Conservation (phyloP, 495 filamentous ascomycete species). For the Poronia punctata region DNA sequence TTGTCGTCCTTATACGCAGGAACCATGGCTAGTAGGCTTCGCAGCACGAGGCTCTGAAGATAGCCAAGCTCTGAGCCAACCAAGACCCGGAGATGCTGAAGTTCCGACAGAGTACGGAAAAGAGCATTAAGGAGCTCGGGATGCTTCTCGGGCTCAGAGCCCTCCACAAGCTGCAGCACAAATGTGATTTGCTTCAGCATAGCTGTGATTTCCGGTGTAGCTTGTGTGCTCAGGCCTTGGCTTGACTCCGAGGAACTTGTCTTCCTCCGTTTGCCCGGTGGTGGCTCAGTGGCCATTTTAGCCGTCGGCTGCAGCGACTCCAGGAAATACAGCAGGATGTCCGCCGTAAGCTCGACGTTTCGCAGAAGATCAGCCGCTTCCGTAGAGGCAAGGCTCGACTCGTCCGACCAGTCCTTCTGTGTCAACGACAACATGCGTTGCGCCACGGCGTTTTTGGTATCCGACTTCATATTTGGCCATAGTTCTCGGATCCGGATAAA, state of each 20-base stretch:
- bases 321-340: slow-evolving; percentile 61
- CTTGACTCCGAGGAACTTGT: slow-evolving; percentile 58
- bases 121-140: slow-evolving; percentile 66
- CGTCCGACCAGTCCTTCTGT: slow-evolving; percentile 21
- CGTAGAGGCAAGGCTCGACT: slow-evolving; percentile 29
- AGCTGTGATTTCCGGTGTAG: slow-evolving; percentile 46
- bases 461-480: slow-evolving; percentile 64
- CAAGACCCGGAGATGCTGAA: slow-evolving; percentile 69
- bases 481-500: slow-evolving; percentile 59
- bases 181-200: slow-evolving; percentile 70
- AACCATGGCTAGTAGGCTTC: slow-evolving; percentile 71
- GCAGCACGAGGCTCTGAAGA: slow-evolving; percentile 70
- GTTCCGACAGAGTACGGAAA: slow-evolving; percentile 74
- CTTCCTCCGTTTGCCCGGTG: slow-evolving; percentile 67
- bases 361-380: slow-evolving; percentile 63
- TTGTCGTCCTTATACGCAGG: slow-evolving; percentile 57
- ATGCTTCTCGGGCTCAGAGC: slow-evolving; percentile 62
- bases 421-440: slow-evolving; percentile 49
- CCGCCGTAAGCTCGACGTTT: slow-evolving; percentile 59
- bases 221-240: slow-evolving; percentile 27
- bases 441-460: slow-evolving; percentile 51
- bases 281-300: slow-evolving; percentile 53
- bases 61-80: slow-evolving; percentile 74
- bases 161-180: slow-evolving; percentile 81
- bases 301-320: slow-evolving; percentile 60